phyloP scores from a whole-genome alignment of 768 basidiomycete species.

The Amanita exitialis region DNA sequence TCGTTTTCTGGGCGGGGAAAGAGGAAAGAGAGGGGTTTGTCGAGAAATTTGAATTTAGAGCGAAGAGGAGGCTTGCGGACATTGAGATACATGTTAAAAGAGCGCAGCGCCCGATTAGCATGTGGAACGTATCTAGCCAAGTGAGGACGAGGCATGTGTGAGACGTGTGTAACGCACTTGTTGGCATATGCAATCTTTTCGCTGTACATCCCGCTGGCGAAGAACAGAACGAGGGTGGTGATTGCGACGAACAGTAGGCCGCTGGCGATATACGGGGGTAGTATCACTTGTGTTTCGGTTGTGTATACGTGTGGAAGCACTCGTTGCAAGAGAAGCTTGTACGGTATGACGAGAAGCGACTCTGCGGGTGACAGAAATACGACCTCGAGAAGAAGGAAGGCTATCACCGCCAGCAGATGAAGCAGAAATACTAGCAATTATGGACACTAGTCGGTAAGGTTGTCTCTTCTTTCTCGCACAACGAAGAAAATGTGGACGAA shows the following conservation, averaged over 20 bases:
- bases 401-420: constrained; percentile 56
- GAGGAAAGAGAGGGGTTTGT: constrained; percentile 50
- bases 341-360: constrained; percentile 57
- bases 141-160: background rate
- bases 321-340: constrained; percentile 36
- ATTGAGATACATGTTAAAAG: constrained; percentile 96
- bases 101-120: constrained; percentile 83
- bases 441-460: constrained; percentile 8
- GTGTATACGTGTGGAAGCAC: constrained; percentile 43
- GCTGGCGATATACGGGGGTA: constrained; percentile 69
- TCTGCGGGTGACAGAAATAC: constrained; percentile 57
- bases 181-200: constrained; percentile 97
- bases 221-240: constrained; percentile 89
- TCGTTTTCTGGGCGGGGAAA: constrained; percentile 32
- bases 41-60: constrained; percentile 36
- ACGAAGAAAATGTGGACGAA: constrained; percentile 28
- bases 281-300: constrained; percentile 27
- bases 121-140: constrained; percentile 88
- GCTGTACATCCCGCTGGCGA: constrained; percentile 91
- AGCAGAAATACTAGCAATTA: constrained; percentile 57
- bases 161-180: constrained; percentile 39
- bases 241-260: constrained; percentile 81
- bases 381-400: constrained; percentile 59
- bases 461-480: constrained; percentile 3
- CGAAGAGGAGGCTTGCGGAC: constrained; percentile 72